Evolutionary conservation across 768 basidiomycete genomes (phyloP), one percentile per base, ranked within the genome.

Genomic region (Mycena indigotica): DNA sequence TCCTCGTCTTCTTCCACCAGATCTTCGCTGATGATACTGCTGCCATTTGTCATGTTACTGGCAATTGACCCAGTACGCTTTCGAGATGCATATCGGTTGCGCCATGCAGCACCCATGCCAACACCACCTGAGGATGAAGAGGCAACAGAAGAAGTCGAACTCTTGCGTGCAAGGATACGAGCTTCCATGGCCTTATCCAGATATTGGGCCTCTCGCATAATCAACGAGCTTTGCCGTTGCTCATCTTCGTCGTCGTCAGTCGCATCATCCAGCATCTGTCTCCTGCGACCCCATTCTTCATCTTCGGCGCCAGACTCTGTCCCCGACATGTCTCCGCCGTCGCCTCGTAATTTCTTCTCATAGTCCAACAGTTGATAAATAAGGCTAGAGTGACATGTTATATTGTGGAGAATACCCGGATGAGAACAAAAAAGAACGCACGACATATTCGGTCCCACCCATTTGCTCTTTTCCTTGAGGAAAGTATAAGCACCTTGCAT

Each of bases 331-430:
- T 78, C 50, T 21, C 70, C 65, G 55, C 73, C 71, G 53, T 78
- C 80, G 39, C 79, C 74, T 64, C 80, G 83, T 55, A 91, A 75
- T 50, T 79, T 80, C 60, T 91, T 89, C 72, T 95, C 93, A 72
- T 95, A 96, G 70, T 95, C 94, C 66, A 93, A 78, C 44, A 96
- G 79, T 75, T 95, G 93, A 80, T 95, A 95, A 75, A 95, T 94
- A 70, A 95, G 85, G 56, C 93, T 93, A 65, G 19, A 56, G 57
- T 41, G 62, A 52, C 58, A 66, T 51, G 63, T 21, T 46, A 57
- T 44, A 39, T 46, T 40, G 56, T 38, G 23, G 39, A 51, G 53
- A 5, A 29, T 17, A 49, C 55, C 53, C 45, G 51, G 60, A 48
- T 54, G 51, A 50, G 45, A 66, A 64, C 57, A 30, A 16, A 53